Evolutionary conservation across 108 stramenopile species (phyloP), one percentile per base, ranked within the genome.

Genomic region (Cyclostephanos invisitatus): DNA sequence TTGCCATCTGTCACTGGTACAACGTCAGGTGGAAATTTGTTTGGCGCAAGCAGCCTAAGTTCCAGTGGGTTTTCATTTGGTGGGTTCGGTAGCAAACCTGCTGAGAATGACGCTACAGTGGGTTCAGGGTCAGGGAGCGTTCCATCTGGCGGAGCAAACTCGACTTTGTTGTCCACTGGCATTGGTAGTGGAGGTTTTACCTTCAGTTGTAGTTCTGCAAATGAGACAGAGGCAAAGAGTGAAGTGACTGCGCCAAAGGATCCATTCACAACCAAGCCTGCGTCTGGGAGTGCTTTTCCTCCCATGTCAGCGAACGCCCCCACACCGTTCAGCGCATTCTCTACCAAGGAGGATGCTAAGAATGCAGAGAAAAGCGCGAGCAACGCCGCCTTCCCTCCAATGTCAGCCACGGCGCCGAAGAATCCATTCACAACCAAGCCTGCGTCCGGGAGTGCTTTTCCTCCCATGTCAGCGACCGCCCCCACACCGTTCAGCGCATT

Each of bases 41-140:
- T 66, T 65, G 70, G 63, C 54, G 17, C 70, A 21, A 68, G 76
- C 38, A 47, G 73, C 17, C 87, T 89, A 28, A 83, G 85, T 28
- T 24, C 87, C 24, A 74, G 81, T 27, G 87, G 89, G 1, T 89
- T 89, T 65, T 70, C 81, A 10, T 89, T 87, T 70, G 85, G 86
- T 18, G 84, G 68, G 7, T 57, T 58, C 54, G 56, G 27, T 21
- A 35, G 55, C 32, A 28, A 51, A 40, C 54, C 29, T 38, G 67
- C 21, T 25, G 27, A 50, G 38, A 50, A 22, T 18, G 32, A 38
- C 20, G 24, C 64, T 62, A 24, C 68, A 20, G 61, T 70, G 17
- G 36, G 70, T 20, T 85, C 85, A 35, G 82, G 84, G 25, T 21
- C 87, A 24, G 75, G 76, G 24, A 86, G 86, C 2, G 87, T 89